These are phyloP conservation scores for Penstemon newberryi DNA, from an alignment of 257 asterid genomes.

Conservation along the genomic window DNA sequence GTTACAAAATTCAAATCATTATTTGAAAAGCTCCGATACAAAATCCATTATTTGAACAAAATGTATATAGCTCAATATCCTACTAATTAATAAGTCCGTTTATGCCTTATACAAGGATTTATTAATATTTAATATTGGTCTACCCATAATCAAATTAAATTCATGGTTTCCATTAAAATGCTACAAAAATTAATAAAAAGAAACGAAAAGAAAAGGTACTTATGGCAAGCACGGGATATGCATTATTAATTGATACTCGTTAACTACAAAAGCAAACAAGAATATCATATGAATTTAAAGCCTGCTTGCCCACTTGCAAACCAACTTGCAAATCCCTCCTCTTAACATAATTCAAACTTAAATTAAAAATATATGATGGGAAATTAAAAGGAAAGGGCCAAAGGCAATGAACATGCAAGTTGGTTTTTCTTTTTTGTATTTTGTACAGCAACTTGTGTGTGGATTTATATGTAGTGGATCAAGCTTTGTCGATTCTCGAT, in stretches of 20 bases:
- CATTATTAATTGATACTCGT: background rate
- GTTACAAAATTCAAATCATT: no score
- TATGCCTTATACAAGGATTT: no score
- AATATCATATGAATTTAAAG: slow-evolving; percentile 29
- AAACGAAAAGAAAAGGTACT: no score
- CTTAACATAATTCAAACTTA: slow-evolving; percentile 3
- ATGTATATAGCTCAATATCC: no score
- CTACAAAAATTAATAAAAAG: no score
- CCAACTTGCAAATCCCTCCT: slow-evolving; percentile 33
- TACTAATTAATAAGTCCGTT: no score
- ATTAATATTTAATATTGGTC: no score
- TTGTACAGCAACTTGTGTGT: slow-evolving; percentile 43
- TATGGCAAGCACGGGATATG: background rate
- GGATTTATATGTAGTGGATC: slow-evolving; percentile 4
- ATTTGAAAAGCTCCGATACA: no score
- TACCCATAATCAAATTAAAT: no score
- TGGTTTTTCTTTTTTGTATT: slow-evolving; percentile 27
- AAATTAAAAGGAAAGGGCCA: background rate
- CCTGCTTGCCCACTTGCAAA: slow-evolving; percentile 47
- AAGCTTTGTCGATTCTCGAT: slow-evolving; percentile 20
- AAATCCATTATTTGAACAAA: no score
- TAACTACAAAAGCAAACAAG: background rate
- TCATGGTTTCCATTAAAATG: no score
- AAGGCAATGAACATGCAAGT: slow-evolving; percentile 33
- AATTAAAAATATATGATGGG: background rate